Evolutionary conservation across 2,329 filamentous ascomycete species (phyloP).

Genomic region (Cladobotryum mycophilum): DNA sequence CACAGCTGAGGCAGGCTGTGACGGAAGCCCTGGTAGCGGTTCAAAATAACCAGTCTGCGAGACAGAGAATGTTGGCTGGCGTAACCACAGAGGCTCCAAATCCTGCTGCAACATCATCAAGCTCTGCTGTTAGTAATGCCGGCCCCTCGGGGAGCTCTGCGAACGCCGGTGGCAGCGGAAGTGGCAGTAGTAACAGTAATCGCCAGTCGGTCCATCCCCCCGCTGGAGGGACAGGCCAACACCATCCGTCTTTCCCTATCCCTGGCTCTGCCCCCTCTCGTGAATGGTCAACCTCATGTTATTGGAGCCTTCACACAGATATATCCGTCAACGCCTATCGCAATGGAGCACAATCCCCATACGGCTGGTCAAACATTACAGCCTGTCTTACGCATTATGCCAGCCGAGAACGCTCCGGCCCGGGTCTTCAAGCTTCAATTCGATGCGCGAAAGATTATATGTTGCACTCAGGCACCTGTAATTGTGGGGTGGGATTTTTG

Average conservation of each 20-base stretch:
- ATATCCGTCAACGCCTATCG: not conserved
- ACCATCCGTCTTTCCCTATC: conserved; percentile 1
- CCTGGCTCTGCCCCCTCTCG: not conserved
- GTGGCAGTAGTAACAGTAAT: not conserved
- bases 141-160: not conserved
- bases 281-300: not conserved
- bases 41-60: conserved; percentile 37
- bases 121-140: not conserved
- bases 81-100: not conserved
- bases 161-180: not conserved
- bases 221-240: not conserved
- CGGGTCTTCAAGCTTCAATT: conserved; percentile 96
- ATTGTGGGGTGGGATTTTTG: conserved; percentile 99
- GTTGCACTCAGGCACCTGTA: conserved; percentile 82
- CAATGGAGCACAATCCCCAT: conserved; percentile 6
- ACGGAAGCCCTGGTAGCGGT: conserved; percentile 39
- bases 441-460: conserved; percentile 86
- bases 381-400: conserved; percentile 40
- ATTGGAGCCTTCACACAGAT: not conserved
- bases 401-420: conserved; percentile 42
- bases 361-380: conserved; percentile 9
- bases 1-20: conserved; percentile 45
- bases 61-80: conserved; percentile 15
- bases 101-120: not conserved
- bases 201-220: not conserved